Percentiles rank a stretch among this genome's conserved stretches.
phyloP scores from a whole-genome alignment of 768 basidiomycete species.

The Phaffia australis region DNA sequence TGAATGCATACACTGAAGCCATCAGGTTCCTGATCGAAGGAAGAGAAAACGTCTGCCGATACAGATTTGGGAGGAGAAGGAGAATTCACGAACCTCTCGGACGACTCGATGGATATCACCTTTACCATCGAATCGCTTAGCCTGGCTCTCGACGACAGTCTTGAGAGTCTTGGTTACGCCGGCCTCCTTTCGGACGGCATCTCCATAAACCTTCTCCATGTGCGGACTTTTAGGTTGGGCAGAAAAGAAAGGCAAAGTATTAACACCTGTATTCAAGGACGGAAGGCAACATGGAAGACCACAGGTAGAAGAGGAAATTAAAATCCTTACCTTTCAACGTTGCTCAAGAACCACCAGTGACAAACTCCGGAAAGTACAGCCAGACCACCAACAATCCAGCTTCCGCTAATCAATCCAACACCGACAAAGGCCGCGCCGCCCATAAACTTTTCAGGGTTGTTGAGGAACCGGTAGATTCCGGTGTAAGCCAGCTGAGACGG shows the following conservation, averaged over 20 bases:
- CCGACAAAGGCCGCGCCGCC: conserved; percentile 94
- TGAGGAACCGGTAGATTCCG: conserved; percentile 76
- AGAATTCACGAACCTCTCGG: conserved; percentile 44
- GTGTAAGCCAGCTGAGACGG: conserved; percentile 84
- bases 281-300: neutral
- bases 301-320: conserved; percentile 23
- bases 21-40: neutral
- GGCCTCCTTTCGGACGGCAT: conserved; percentile 84
- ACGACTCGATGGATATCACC: conserved; percentile 75
- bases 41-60: neutral
- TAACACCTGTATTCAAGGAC: neutral
- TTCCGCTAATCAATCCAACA: conserved; percentile 77
- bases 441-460: conserved; percentile 48
- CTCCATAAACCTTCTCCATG: conserved; percentile 91
- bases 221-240: conserved; percentile 58
- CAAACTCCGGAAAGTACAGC: conserved; percentile 75
- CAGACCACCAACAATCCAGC: conserved; percentile 75
- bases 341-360: conserved; percentile 92
- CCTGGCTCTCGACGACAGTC: conserved; percentile 75
- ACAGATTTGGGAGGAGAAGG: neutral
- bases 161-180: conserved; percentile 98
- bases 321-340: conserved; percentile 69
- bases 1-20: neutral
- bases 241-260: neutral
- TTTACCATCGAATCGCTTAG: conserved; percentile 56